Evolutionary conservation across 352 stramenopile genomes (phyloP).

Genomic region (Pythium coloratum): DNA sequence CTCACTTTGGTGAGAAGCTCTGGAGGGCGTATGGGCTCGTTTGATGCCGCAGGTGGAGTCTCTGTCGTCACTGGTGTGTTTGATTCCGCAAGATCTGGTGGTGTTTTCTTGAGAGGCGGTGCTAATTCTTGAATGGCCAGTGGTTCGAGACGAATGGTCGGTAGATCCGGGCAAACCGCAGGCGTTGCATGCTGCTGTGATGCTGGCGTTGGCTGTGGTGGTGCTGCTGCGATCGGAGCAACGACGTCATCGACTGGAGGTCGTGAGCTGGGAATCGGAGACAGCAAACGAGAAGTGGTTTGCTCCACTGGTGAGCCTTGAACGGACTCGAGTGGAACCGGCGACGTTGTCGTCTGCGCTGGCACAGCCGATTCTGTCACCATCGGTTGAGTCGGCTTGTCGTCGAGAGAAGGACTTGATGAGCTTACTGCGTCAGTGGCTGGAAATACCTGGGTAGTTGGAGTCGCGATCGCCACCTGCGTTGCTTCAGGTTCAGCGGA

Average conservation of each 20-base stretch:
- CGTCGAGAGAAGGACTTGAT: too few species aligned
- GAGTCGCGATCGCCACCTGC: too few species aligned
- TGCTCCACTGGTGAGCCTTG: background rate
- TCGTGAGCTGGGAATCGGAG: background rate
- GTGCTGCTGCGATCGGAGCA: background rate
- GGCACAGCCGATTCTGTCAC: background rate
- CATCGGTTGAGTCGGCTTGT: background rate
- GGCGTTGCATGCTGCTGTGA: background rate
- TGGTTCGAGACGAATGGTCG: background rate
- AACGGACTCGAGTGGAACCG: background rate
- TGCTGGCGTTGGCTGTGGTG: background rate
- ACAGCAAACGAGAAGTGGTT: background rate
- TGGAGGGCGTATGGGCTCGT: background rate
- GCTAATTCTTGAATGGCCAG: background rate
- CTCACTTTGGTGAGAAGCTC: background rate
- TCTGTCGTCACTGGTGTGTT: background rate
- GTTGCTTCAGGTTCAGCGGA: too few species aligned
- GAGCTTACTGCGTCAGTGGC: too few species aligned
- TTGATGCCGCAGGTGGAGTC: background rate
- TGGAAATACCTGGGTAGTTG: too few species aligned
- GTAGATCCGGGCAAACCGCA: background rate
- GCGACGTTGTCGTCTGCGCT: background rate
- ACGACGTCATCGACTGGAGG: background rate
- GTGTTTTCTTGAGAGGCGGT: background rate
- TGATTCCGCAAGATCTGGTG: background rate